These are phyloP conservation scores for Meredithiella fracta DNA, from an alignment of 2,329 filamentous ascomycete genomes.

Conservation along the genomic window DNA sequence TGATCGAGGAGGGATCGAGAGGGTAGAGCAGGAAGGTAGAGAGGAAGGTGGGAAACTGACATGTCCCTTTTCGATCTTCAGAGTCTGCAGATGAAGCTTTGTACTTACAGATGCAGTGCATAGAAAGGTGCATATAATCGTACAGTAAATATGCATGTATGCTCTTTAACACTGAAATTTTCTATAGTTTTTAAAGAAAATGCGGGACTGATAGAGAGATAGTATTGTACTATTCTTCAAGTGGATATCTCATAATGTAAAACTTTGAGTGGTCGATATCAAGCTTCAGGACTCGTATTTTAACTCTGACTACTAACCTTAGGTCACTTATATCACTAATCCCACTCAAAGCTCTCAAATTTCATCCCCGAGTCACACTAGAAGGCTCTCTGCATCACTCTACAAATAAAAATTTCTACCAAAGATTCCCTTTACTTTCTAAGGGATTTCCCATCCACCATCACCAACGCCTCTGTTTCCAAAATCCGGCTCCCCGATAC, in stretches of 20 bases:
- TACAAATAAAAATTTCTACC: no score
- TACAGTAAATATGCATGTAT: constrained; percentile 1
- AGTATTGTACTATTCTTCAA: no score
- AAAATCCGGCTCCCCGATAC: not conserved
- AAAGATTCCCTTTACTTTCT: not conserved
- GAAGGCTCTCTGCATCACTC: no score
- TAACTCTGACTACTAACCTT: no score
- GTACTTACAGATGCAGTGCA: not conserved
- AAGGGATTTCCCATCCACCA: not conserved
- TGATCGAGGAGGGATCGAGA: not conserved
- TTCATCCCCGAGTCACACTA: no score
- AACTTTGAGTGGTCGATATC: no score
- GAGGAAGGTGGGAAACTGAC: not conserved
- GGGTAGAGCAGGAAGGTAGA: not conserved
- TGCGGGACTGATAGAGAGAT: no score
- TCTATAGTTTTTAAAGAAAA: not conserved
- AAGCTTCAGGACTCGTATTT: no score
- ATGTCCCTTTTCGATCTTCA: not conserved
- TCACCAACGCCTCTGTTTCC: not conserved
- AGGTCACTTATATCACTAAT: no score
- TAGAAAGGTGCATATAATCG: not conserved
- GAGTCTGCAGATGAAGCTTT: not conserved
- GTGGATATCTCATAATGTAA: no score
- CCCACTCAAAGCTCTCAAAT: no score
- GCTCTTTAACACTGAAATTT: constrained; percentile 3